Percentiles rank a stretch among this genome's conserved stretches.
These are phyloP conservation scores for Nakataea oryzae DNA, from an alignment of 2,329 filamentous ascomycete genomes.

Conservation along the genomic window DNA sequence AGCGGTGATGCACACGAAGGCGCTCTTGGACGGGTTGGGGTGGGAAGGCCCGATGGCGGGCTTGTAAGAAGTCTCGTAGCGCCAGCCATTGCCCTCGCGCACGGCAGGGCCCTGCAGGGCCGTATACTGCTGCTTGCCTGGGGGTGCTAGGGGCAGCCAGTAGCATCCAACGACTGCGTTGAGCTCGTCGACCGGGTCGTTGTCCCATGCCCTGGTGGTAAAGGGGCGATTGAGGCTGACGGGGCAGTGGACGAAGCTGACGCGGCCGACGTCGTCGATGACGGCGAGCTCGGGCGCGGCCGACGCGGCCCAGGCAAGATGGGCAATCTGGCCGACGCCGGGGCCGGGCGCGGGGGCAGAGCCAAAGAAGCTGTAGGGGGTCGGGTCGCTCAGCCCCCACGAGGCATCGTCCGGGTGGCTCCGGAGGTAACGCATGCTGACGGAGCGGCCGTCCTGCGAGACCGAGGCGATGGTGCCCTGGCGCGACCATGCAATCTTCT, in stretches of 20 bases:
- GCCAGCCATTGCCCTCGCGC: constrained; percentile 54
- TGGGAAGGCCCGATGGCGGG: constrained; percentile 64
- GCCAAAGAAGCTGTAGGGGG: constrained; percentile 48
- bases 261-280: constrained; percentile 67
- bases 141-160: constrained; percentile 61
- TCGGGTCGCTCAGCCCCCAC: constrained; percentile 71
- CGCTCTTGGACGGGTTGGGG: constrained; percentile 58
- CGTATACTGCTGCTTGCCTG: constrained; percentile 31
- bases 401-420: constrained; percentile 57
- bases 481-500: constrained; percentile 80
- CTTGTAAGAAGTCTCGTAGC: constrained; percentile 56
- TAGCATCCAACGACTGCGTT: constrained; percentile 72
- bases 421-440: constrained; percentile 65
- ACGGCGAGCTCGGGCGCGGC: constrained; percentile 68
- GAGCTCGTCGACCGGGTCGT: constrained; percentile 64
- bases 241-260: constrained; percentile 63
- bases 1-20: constrained; percentile 66
- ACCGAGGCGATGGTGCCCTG: constrained; percentile 79
- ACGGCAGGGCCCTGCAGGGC: constrained; percentile 49
- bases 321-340: constrained; percentile 54
- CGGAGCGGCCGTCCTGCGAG: constrained; percentile 54
- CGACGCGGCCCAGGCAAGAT: constrained; percentile 72
- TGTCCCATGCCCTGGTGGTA: constrained; percentile 47
- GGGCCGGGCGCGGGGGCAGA: constrained; percentile 39
- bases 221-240: constrained; percentile 65